phyloP scores from a whole-genome alignment of 169 alveolate genomes.

The Plasmodium vivax region DNA sequence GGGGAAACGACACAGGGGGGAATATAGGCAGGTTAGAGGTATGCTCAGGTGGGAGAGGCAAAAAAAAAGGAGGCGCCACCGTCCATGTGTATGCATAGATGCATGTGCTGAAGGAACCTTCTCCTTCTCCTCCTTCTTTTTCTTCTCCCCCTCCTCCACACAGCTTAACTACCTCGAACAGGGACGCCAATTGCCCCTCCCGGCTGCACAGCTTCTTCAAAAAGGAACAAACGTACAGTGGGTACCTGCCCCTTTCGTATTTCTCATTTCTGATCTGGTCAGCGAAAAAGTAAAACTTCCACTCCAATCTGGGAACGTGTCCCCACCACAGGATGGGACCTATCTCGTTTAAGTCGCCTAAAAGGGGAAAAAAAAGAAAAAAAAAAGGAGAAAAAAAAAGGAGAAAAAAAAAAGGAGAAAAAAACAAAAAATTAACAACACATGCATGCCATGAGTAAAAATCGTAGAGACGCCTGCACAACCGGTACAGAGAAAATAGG shows the following conservation, averaged over 20 bases:
- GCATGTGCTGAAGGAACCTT: background rate
- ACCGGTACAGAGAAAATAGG: background rate
- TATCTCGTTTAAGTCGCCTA: conserved; percentile 43
- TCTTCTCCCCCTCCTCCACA: background rate
- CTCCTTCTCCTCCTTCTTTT: background rate
- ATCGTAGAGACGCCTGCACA: background rate
- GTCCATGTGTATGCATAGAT: background rate
- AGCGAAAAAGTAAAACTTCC: conserved; percentile 52
- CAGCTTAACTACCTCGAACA: conserved; percentile 21
- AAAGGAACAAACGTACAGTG: conserved; percentile 60
- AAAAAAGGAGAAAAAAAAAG: background rate
- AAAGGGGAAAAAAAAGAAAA: background rate
- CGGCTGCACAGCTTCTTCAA: conserved; percentile 47
- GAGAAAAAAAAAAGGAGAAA: background rate
- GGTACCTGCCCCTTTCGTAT: conserved; percentile 13
- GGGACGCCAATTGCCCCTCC: conserved; percentile 12
- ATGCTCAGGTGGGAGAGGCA: background rate
- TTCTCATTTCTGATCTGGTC: conserved; percentile 16
- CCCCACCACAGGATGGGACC: conserved; percentile 72
- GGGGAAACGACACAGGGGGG: background rate
- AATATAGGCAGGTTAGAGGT: background rate
- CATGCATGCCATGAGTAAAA: background rate
- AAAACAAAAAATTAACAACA: background rate
- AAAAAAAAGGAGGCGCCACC: background rate
- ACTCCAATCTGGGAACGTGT: conserved; percentile 61